Base-by-base conservation (phyloP, 129 eudicot genomes). In the Lactuca saligna region DNA sequence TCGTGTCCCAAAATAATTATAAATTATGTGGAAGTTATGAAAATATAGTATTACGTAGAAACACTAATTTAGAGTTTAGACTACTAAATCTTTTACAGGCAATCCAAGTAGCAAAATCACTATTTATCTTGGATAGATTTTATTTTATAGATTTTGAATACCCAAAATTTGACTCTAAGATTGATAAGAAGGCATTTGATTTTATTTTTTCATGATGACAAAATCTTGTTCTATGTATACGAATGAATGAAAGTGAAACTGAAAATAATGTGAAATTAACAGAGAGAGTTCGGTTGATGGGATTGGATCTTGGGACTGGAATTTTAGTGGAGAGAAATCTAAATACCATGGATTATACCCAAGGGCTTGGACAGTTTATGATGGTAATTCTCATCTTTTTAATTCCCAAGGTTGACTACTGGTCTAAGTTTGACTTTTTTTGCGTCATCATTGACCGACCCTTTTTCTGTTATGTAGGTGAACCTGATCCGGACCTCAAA, bases 231-330 rank as follows among this genome's bases (percentile, higher is more conserved):
- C 3, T 44, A 10, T 44, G 7, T 44, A 4, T 44, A 44, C 10
- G 14, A 44, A 2, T 44, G 50, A 10, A 44, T 44, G 50, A 44
- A 44, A 67, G 63, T 34, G 63, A 57, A 71, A 67, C 63, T 70
- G 39, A 66, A 34, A 50, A 42, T 66, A 63, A 54, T 76, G 70
- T 72, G 68, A 12, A 42, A 56, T 73, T 13, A 78, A 69, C 92
- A 93, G 98, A 50, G 91, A 85, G 32, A 35, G 56, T 70, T 84
- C 91, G 61, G 84, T 72, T 71, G 37, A 81, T 49, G 98, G 98
- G 61, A 93, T 93, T 77, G 90, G 85, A 83, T 89, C 91, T 73
- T 93, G 98, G 98, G 98, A 87, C 88, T 93, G 98, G 98, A 85
- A 87, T 63, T 80, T 93, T 32, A 75, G 57, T 60, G 98, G 98